Base-by-base conservation (phyloP, 257 asterid genomes). In the Jasminum sambac region DNA sequence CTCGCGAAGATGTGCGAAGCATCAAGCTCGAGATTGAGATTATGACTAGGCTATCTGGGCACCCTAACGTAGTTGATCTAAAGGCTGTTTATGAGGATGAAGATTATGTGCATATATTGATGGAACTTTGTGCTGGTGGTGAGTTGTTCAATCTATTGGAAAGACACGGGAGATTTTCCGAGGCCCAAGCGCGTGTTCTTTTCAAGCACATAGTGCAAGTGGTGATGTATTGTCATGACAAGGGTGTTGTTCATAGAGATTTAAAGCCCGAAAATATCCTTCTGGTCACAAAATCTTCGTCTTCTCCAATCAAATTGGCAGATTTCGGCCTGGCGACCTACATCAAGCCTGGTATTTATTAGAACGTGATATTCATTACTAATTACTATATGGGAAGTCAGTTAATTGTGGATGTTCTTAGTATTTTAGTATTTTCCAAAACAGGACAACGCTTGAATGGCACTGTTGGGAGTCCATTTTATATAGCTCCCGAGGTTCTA, bases 101-200 rank as follows among this genome's bases (percentile, higher is more conserved):
- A 59, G 76, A 84, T 76, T 85, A 76, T 64, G 97, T 90, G 67
- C 96, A 90, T 79, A 78, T 91, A 55, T 85, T 91, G 41, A 89
- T 91, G 97, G 97, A 91, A 87, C 96, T 89, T 75, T 89, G 95
- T 80, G 92, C 92, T 3, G 96, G 96, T 36, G 96, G 96, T 2
- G 96, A 90, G 87, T 91, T 90, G 74, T 90, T 90, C 66, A 86
- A 76, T 75, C 84, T 77, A 88, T 73, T 90, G 73, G 95, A 90
- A 83, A 86, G 81, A 85, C 91, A 82, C 3, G 96, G 96, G 63
- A 88, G 87, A 76, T 90, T 88, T 73, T 77, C 91, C 0, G 96
- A 90, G 76, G 70, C 80, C 0, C 89, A 86, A 75, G 95, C 93
- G 21, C 71, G 78, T 66, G 81, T 66, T 72, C 48, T 88, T 69